Conservation (phyloP, 164 flowering plant genomes). For the Warburgia ugandensis region DNA sequence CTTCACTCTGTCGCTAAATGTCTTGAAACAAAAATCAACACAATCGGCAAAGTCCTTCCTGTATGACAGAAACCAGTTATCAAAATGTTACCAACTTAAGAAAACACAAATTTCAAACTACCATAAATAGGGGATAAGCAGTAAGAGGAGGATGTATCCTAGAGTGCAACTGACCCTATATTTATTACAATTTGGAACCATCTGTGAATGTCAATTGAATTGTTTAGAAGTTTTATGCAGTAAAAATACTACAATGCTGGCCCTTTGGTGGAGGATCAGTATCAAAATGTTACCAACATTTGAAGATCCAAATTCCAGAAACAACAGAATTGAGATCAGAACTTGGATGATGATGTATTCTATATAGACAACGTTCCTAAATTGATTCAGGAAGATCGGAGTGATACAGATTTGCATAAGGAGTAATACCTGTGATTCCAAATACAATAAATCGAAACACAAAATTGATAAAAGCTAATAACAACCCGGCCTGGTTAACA, state of each 20-base stretch:
- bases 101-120: background rate
- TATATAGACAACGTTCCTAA: too few relatives aligned
- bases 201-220: too few relatives aligned
- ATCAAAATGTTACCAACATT: background rate
- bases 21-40: conserved; percentile 17
- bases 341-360: conserved; percentile 17
- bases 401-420: conserved; percentile 70
- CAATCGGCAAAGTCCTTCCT: conserved; percentile 64
- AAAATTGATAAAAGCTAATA: background rate
- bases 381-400: conserved; percentile 67
- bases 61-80: conserved; percentile 6
- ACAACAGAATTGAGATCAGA: background rate
- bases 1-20: conserved; percentile 17
- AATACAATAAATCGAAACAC: background rate
- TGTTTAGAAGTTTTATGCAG: too few relatives aligned
- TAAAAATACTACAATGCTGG: too few relatives aligned
- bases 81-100: background rate
- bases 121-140: background rate
- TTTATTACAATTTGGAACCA: too few relatives aligned
- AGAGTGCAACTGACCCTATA: too few relatives aligned
- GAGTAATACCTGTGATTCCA: conserved; percentile 48
- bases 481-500: too few relatives aligned
- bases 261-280: too few relatives aligned
- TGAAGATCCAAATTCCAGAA: background rate
- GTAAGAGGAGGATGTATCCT: too few relatives aligned